These are phyloP conservation scores for Fusarium oxysporum DNA, from an alignment of 2,329 filamentous ascomycete genomes.

Conservation along the genomic window DNA sequence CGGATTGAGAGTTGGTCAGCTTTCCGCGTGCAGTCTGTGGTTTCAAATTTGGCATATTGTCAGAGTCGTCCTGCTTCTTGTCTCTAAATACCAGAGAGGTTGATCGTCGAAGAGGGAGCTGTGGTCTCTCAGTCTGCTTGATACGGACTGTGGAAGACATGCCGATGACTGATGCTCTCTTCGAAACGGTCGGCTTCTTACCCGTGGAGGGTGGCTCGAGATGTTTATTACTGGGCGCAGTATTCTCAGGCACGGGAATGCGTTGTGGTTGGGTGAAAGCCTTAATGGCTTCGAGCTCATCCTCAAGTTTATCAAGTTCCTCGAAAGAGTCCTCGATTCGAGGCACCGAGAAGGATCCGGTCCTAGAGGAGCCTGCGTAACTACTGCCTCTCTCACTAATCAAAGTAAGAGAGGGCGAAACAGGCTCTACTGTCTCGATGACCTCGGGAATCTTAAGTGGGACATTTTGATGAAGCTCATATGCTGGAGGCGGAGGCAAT, in stretches of 20 bases:
- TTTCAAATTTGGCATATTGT: slow-evolving; percentile 27
- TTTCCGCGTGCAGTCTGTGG: slow-evolving; percentile 36
- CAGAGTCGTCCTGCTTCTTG: slow-evolving; percentile 35
- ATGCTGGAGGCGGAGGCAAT: slow-evolving; percentile 42
- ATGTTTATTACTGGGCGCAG: slow-evolving; percentile 13
- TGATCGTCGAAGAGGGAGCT: slow-evolving; percentile 56
- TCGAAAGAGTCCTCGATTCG: slow-evolving; percentile 74
- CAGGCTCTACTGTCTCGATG: slow-evolving; percentile 47
- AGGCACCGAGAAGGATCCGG: slow-evolving; percentile 52
- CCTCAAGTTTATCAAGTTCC: slow-evolving; percentile 70
- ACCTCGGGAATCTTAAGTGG: slow-evolving; percentile 49
- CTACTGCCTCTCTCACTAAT: slow-evolving; percentile 49
- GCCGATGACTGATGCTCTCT: slow-evolving; percentile 48
- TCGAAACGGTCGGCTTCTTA: slow-evolving; percentile 28
- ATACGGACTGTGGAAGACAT: slow-evolving; percentile 56
- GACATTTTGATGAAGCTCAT: slow-evolving; percentile 34
- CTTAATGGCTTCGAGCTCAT: slow-evolving; percentile 67
- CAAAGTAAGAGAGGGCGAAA: slow-evolving; percentile 50
- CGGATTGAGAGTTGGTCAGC: slow-evolving; percentile 22
- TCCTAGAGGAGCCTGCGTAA: slow-evolving; percentile 49
- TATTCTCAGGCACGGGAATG: slow-evolving; percentile 47
- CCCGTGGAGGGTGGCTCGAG: slow-evolving; percentile 33
- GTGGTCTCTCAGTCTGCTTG: slow-evolving; percentile 54
- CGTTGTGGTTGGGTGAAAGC: slow-evolving; percentile 52
- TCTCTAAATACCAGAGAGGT: slow-evolving; percentile 54